A percentile compares a stretch with the other conserved stretches of the same genome.
Evolutionary conservation across 2,329 filamentous ascomycete genomes (phyloP).

Genomic region (Aspergillus brunneoviolaceus): DNA sequence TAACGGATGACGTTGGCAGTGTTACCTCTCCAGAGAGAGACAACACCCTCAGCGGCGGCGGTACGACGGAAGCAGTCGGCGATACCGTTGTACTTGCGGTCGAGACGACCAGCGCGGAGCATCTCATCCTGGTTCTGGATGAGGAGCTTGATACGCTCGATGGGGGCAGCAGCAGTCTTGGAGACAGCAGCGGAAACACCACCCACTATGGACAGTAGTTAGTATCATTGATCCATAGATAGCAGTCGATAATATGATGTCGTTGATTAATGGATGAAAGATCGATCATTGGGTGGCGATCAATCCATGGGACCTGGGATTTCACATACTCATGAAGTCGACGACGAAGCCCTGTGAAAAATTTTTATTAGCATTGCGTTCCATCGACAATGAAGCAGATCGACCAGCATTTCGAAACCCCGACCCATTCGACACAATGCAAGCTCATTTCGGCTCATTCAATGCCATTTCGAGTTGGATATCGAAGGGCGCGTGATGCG

Average conservation of each 20-base stretch:
- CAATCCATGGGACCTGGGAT: slow-evolving; percentile 6
- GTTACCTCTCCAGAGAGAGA: slow-evolving; percentile 98
- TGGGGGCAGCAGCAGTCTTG: slow-evolving; percentile 99
- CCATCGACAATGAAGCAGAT: neutral
- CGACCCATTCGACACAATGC: neutral
- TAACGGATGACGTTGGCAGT: slow-evolving; percentile 99
- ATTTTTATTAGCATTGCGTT: slow-evolving; percentile 31
- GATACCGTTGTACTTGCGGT: slow-evolving; percentile 95
- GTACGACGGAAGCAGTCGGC: slow-evolving; percentile 94
- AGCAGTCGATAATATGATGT: neutral
- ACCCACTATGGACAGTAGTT: slow-evolving; percentile 72
- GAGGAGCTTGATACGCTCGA: slow-evolving; percentile 99
- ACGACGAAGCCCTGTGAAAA: slow-evolving; percentile 78
- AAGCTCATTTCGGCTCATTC: neutral
- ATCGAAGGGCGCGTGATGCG: slow-evolving; percentile 11
- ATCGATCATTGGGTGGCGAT: neutral
- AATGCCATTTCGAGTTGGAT: neutral
- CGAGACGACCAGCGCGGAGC: slow-evolving; percentile 97
- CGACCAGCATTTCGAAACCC: slow-evolving; percentile 5
- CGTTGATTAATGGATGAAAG: neutral
- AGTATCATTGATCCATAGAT: slow-evolving; percentile 33
- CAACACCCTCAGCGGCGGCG: slow-evolving; percentile 83
- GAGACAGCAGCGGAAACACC: slow-evolving; percentile 99
- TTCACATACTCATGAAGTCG: slow-evolving; percentile 94
- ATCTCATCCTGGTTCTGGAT: slow-evolving; percentile 99